Evolutionary conservation across 768 basidiomycete species (phyloP).

Genomic region (Pseudohyphozyma bogoriensis): DNA sequence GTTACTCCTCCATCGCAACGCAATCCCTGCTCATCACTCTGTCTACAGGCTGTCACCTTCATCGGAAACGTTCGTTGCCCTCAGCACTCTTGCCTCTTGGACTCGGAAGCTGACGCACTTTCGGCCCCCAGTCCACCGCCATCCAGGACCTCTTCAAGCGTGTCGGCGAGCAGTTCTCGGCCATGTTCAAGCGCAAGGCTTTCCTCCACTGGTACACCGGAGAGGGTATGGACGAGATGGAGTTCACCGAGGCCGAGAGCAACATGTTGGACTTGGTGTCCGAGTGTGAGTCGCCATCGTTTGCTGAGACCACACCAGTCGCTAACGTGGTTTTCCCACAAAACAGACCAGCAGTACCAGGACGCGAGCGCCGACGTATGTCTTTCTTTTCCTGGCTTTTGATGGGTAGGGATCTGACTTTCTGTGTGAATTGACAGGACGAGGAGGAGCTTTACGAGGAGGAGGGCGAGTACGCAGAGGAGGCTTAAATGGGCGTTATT

Average conservation of each 20-base stretch:
- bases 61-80: slow-evolving; percentile 64
- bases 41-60: slow-evolving; percentile 57
- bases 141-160: slow-evolving; percentile 99
- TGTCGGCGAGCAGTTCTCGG: slow-evolving; percentile 95
- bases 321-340: slow-evolving; percentile 28
- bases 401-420: background rate
- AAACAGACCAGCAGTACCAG: slow-evolving; percentile 40
- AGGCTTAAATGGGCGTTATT: too few relatives aligned
- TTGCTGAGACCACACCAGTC: slow-evolving; percentile 4
- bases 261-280: slow-evolving; percentile 28
- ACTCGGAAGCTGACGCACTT: slow-evolving; percentile 97
- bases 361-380: slow-evolving; percentile 1
- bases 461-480: slow-evolving; percentile 28
- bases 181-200: slow-evolving; percentile 72
- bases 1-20: slow-evolving; percentile 44
- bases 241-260: slow-evolving; percentile 33
- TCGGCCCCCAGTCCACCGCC: slow-evolving; percentile 69
- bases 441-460: slow-evolving; percentile 23
- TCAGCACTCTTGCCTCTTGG: slow-evolving; percentile 49
- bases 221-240: slow-evolving; percentile 81
- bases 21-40: background rate
- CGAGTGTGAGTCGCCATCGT: slow-evolving; percentile 13
- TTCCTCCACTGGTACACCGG: slow-evolving; percentile 62
- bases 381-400: background rate
- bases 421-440: slow-evolving; percentile 8